Conservation (phyloP, 2,329 filamentous ascomycete species). For the Amphichorda felina region DNA sequence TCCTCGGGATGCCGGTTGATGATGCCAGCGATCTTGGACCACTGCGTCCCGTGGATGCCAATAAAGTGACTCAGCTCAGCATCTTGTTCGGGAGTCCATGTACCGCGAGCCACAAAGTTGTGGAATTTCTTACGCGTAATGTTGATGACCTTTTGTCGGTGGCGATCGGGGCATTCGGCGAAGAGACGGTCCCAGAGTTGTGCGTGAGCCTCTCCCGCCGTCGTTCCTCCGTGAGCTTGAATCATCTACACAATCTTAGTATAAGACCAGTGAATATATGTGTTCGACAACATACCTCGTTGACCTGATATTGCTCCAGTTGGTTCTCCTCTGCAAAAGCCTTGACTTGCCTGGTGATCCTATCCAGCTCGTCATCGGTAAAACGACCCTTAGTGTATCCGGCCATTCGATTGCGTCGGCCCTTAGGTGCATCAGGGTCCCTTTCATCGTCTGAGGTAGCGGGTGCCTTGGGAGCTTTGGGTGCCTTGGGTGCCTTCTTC, state of each 20-base stretch:
- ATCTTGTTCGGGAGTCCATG: slow-evolving; percentile 25
- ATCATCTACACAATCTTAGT: slow-evolving; percentile 16
- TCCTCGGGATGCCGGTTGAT: slow-evolving; percentile 55
- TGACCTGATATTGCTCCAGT: slow-evolving; percentile 32
- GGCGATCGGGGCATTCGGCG: slow-evolving; percentile 34
- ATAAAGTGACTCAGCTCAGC: slow-evolving; percentile 22
- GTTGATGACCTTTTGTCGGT: slow-evolving; percentile 41
- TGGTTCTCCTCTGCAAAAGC: slow-evolving; percentile 28
- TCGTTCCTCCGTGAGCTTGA: slow-evolving; percentile 21
- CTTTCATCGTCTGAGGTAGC: slow-evolving; percentile 12
- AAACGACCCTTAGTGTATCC: slow-evolving; percentile 28
- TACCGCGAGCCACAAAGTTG: slow-evolving; percentile 45
- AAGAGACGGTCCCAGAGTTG: slow-evolving; percentile 39
- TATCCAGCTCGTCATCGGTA: slow-evolving; percentile 26
- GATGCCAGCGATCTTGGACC: slow-evolving; percentile 47
- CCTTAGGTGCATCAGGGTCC: slow-evolving; percentile 6
- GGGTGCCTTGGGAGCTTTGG: slow-evolving; percentile 6
- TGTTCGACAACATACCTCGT: slow-evolving; percentile 25
- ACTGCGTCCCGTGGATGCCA: slow-evolving; percentile 33
- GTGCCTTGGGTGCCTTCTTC: slow-evolving; percentile 8
- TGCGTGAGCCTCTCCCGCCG: slow-evolving; percentile 19
- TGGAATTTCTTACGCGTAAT: slow-evolving; percentile 52
- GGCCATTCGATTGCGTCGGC: slow-evolving; percentile 12
- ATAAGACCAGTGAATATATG: slow-evolving; percentile 1
- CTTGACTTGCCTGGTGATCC: slow-evolving; percentile 28